phyloP scores from a whole-genome alignment of 306 rosid species.

The Biancaea sappan region DNA sequence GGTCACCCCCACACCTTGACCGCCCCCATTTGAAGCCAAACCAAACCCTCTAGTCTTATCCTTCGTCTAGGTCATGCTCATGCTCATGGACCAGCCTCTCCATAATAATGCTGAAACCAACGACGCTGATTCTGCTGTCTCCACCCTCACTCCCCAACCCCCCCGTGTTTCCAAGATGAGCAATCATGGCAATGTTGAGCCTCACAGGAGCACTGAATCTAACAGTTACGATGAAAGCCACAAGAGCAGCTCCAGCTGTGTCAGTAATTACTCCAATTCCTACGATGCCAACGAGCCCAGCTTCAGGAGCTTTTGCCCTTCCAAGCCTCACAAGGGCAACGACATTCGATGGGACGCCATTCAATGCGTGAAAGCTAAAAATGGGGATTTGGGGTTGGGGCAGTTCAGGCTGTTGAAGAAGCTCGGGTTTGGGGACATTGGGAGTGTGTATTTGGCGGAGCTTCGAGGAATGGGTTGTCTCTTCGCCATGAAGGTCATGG shows the following conservation, averaged over 20 bases:
- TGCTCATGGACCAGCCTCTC: slow-evolving; percentile 40
- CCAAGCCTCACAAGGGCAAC: slow-evolving; percentile 65
- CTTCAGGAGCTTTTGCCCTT: slow-evolving; percentile 40
- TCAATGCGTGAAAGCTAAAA: slow-evolving; percentile 41
- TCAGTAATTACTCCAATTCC: slow-evolving; percentile 24
- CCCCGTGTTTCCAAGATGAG: slow-evolving; percentile 33
- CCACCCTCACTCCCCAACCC: slow-evolving; percentile 21
- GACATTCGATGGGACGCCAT: slow-evolving; percentile 60
- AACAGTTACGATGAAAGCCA: slow-evolving; percentile 33
- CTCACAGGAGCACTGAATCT: slow-evolving; percentile 28
- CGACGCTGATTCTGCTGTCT: slow-evolving; percentile 24
- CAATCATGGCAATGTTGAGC: slow-evolving; percentile 23
- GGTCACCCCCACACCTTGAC: slow-evolving; percentile 52
- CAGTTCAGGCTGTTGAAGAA: slow-evolving; percentile 65
- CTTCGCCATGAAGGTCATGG: slow-evolving; percentile 68
- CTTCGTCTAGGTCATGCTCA: slow-evolving; percentile 38
- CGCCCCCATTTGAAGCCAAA: slow-evolving; percentile 7
- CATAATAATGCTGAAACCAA: slow-evolving; percentile 2
- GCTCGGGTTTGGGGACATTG: slow-evolving; percentile 67
- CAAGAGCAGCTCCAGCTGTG: slow-evolving; percentile 31
- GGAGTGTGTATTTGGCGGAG: slow-evolving; percentile 65
- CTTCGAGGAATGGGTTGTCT: slow-evolving; percentile 48
- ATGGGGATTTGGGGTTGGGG: slow-evolving; percentile 50
- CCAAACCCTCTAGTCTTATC: too few relatives aligned
- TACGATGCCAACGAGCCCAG: slow-evolving; percentile 34